phyloP scores from a whole-genome alignment of 176 grass and related monocot genomes.

The Dactylis glomerata region DNA sequence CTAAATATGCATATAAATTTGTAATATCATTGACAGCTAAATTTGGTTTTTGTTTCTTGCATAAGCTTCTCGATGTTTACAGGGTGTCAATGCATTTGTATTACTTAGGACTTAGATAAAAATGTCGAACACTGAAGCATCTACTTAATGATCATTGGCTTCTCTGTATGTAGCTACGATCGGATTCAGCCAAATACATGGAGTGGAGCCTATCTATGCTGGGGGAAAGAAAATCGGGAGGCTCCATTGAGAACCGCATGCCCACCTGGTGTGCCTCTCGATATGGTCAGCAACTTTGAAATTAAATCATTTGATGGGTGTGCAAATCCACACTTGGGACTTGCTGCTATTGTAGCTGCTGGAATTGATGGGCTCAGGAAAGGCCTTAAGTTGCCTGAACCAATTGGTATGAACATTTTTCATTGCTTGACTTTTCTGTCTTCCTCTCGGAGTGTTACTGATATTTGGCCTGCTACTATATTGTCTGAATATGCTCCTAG shows the following conservation, averaged over 20 bases:
- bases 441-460: background rate
- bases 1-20: background rate
- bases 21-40: background rate
- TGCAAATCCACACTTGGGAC: slow-evolving; percentile 84
- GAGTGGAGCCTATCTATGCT: slow-evolving; percentile 93
- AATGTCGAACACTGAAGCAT: background rate
- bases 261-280: slow-evolving; percentile 78
- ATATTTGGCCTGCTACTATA: background rate
- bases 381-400: slow-evolving; percentile 73
- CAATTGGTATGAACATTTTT: slow-evolving; percentile 52
- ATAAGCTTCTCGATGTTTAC: background rate
- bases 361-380: slow-evolving; percentile 89
- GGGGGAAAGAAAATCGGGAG: slow-evolving; percentile 97
- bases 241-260: slow-evolving; percentile 94
- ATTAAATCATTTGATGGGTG: slow-evolving; percentile 95
- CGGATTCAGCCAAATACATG: slow-evolving; percentile 91
- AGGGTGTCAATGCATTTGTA: background rate
- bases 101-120: background rate
- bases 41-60: background rate
- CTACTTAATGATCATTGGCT: background rate
- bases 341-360: slow-evolving; percentile 67
- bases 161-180: slow-evolving; percentile 63
- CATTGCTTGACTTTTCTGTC: background rate
- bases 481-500: background rate
- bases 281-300: slow-evolving; percentile 93